Base-by-base conservation (phyloP, 257 asterid species). In the Jacaranda copaia region DNA sequence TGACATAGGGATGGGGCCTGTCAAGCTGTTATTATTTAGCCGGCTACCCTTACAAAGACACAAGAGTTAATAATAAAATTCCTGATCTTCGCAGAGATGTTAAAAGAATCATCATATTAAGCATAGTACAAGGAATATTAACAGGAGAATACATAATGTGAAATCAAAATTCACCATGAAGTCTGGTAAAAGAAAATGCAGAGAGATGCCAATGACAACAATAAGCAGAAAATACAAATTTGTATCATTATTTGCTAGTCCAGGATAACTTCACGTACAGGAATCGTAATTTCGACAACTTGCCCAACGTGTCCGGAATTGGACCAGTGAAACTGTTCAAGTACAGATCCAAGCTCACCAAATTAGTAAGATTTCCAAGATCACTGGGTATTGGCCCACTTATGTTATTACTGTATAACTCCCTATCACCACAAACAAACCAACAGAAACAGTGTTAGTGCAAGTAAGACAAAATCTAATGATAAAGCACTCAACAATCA, bases 291-390 rank as follows among this genome's bases (percentile, higher is more conserved):
- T 86, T 95, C 5, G 93, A 88, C 79, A 95, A 87, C 89, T 82
- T 95, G 75, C 99, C 99, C 87, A 95, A 81, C 16, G 99, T 76
- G 79, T 81, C 93, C 19, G 99, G 99, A 73, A 95, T 93, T 49
- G 96, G 96, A 68, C 99, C 99, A 3, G 49, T 79, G 86, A 95
- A 95, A 77, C 83, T 85, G 90, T 95, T 95, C 90, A 93, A 77
- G 91, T 95, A 95, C 83, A 95, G 92, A 89, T 95, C 99, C 97
- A 94, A 84, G 96, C 99, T 94, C 87, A 92, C 98, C 91, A 94
- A 88, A 84, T 92, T 94, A 61, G 99, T 95, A 80, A 95, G 95
- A 79, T 95, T 93, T 45, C 99, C 99, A 77, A 95, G 94, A 80
- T 91, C 97, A 68, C 82, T 84, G 5, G 99, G 99, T 80, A 95